Conservation (phyloP, 306 rosid genomes). For the Lathyrus oleraceus region DNA sequence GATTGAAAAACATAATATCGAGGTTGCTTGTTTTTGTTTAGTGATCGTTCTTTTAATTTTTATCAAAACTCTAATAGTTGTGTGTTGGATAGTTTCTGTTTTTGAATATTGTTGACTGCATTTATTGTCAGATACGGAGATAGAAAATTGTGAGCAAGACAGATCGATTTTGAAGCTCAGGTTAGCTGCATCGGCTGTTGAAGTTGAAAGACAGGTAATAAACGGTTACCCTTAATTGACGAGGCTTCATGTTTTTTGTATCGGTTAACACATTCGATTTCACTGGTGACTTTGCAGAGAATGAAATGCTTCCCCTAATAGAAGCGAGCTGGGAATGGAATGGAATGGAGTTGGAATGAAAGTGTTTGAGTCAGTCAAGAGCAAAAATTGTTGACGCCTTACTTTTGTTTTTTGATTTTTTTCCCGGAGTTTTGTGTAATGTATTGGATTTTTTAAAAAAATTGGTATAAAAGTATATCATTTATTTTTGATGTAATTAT, state of each 20-base stretch:
- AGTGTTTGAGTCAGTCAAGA: too few species aligned
- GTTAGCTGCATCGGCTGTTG: constrained; percentile 71
- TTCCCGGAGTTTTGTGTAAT: too few species aligned
- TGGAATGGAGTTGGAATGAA: constrained; percentile 15
- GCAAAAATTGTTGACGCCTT: too few species aligned
- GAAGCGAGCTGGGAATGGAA: constrained; percentile 23
- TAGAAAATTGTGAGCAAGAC: constrained; percentile 70
- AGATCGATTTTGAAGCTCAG: constrained; percentile 66
- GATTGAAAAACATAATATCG: too few species aligned
- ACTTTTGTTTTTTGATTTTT: too few species aligned
- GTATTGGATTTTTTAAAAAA: too few species aligned
- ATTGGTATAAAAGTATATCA: too few species aligned
- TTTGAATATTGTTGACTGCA: constrained; percentile 19
- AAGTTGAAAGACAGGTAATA: constrained; percentile 82
- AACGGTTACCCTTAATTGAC: not conserved
- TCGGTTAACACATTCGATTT: constrained; percentile 38
- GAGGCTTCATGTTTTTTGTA: not conserved
- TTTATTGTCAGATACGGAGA: constrained; percentile 60
- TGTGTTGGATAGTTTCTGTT: constrained; percentile 28
- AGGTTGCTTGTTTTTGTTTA: too few species aligned
- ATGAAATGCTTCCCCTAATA: constrained; percentile 91
- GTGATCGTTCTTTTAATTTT: not conserved
- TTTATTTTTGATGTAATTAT: too few species aligned
- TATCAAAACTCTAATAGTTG: not conserved
- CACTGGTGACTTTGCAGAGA: constrained; percentile 58